phyloP scores from a whole-genome alignment of 2,329 filamentous ascomycete genomes.

The Teratosphaeriaceae sp. region DNA sequence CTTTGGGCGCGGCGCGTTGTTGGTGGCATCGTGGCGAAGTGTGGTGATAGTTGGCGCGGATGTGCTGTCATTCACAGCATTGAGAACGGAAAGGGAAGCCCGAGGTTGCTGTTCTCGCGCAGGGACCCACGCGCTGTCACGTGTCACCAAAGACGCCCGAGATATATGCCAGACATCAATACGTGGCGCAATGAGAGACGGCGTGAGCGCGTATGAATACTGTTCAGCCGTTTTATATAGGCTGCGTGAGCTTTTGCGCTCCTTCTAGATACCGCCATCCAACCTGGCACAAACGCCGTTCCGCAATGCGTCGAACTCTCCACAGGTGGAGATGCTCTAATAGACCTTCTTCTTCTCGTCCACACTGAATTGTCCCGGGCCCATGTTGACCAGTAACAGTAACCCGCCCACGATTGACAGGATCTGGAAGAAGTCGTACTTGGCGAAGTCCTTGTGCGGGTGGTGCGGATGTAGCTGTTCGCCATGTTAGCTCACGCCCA shows the following conservation, averaged over 20 bases:
- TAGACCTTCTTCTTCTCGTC: conserved; percentile 99
- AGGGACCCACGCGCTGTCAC: too few relatives aligned
- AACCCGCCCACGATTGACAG: conserved; percentile 96
- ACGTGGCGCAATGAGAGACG: too few relatives aligned
- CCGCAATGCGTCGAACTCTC: background rate
- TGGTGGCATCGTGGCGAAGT: conserved; percentile 10
- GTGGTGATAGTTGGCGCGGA: too few relatives aligned
- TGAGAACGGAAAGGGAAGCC: too few relatives aligned
- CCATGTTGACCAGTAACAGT: conserved; percentile 95
- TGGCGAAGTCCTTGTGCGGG: conserved; percentile 99
- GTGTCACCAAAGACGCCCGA: too few relatives aligned
- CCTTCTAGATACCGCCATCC: background rate
- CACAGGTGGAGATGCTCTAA: conserved; percentile 37
- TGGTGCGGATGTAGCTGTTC: conserved; percentile 87
- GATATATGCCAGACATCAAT: too few relatives aligned
- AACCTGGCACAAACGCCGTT: background rate
- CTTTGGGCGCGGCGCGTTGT: conserved; percentile 13
- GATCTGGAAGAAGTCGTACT: conserved; percentile 99
- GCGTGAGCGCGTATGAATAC: too few relatives aligned
- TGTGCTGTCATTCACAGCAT: too few relatives aligned
- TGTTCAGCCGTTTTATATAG: too few relatives aligned
- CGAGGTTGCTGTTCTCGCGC: too few relatives aligned
- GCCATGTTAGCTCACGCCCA: conserved; percentile 13
- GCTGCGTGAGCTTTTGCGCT: too few relatives aligned
- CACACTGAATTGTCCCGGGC: conserved; percentile 93